These are phyloP conservation scores for Triglochin maritima DNA, from an alignment of 106 monocot genomes.

Conservation along the genomic window DNA sequence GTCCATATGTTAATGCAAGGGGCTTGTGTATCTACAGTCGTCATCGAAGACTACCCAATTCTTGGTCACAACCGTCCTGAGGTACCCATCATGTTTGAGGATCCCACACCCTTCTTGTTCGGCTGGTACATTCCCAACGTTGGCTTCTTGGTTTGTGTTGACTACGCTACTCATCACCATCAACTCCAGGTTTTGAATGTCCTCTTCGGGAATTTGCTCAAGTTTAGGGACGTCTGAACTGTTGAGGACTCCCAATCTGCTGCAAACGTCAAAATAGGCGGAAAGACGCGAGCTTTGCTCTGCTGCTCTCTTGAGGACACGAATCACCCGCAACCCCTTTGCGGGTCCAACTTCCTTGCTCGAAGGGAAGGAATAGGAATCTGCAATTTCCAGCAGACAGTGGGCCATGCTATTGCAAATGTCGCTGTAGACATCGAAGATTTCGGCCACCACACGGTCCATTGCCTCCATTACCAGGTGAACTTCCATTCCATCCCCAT, in stretches of 20 bases:
- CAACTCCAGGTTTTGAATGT: slow-evolving; percentile 47
- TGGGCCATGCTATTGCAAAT: slow-evolving; percentile 51
- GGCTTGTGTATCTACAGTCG: not conserved
- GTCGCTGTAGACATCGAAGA: slow-evolving; percentile 63
- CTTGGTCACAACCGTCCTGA: slow-evolving; percentile 32
- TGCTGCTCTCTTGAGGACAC: slow-evolving; percentile 39
- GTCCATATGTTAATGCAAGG: no score
- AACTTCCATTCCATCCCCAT: slow-evolving; percentile 41
- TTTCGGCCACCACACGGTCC: slow-evolving; percentile 66
- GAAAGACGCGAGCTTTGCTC: slow-evolving; percentile 45
- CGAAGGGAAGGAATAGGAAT: not conserved
- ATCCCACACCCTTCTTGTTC: not conserved
- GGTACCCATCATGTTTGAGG: not conserved
- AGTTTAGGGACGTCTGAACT: slow-evolving; percentile 41
- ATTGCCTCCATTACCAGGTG: slow-evolving; percentile 65
- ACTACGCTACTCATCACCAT: not conserved
- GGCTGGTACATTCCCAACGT: not conserved
- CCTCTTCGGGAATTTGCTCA: slow-evolving; percentile 55
- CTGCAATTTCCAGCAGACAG: slow-evolving; percentile 32
- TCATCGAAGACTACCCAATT: slow-evolving; percentile 74
- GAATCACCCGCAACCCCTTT: slow-evolving; percentile 27
- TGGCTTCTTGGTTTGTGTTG: not conserved
- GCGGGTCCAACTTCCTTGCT: not conserved
- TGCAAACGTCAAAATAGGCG: slow-evolving; percentile 48
- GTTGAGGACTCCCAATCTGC: slow-evolving; percentile 48